These are phyloP conservation scores for Sugiyamaella marilandica DNA, from an alignment of 805 yeast genomes.

Conservation along the genomic window DNA sequence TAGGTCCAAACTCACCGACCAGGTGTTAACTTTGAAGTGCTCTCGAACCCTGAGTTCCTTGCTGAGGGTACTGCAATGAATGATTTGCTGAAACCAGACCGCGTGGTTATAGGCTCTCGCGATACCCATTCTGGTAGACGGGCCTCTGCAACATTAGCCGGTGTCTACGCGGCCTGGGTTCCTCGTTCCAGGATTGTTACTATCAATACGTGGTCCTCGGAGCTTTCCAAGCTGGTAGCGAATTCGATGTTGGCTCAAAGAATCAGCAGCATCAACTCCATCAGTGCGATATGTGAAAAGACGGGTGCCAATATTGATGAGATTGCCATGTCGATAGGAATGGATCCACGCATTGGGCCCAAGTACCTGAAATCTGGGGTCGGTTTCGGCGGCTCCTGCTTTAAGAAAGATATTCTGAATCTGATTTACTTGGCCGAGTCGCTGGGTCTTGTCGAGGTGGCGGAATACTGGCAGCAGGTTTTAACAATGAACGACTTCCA, in stretches of 20 bases:
- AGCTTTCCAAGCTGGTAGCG: constrained; percentile 31
- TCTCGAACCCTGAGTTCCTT: constrained; percentile 31
- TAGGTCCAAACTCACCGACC: constrained; percentile 18
- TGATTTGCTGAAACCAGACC: constrained; percentile 28
- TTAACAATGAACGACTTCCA: constrained; percentile 31
- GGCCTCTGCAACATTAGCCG: constrained; percentile 30
- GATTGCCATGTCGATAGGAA: constrained; percentile 30
- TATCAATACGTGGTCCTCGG: constrained; percentile 31
- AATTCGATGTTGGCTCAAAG: constrained; percentile 31
- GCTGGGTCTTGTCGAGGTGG: background rate
- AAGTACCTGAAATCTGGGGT: constrained; percentile 31
- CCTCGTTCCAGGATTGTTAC: constrained; percentile 27
- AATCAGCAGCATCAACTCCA: constrained; percentile 31
- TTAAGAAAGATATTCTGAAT: constrained; percentile 29
- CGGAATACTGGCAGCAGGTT: background rate
- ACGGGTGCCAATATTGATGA: constrained; percentile 32
- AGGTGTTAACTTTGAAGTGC: constrained; percentile 28
- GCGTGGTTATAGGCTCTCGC: constrained; percentile 29
- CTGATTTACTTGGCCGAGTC: background rate
- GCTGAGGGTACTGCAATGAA: constrained; percentile 31
- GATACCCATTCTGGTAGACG: constrained; percentile 25
- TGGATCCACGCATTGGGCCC: constrained; percentile 30
- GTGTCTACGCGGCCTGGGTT: constrained; percentile 30
- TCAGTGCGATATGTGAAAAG: constrained; percentile 31
- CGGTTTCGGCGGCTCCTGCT: constrained; percentile 32